Evolutionary conservation across 2,329 filamentous ascomycete species (phyloP), one percentile per base, ranked within the genome.

Genomic region (Metarhizium guizhouense): DNA sequence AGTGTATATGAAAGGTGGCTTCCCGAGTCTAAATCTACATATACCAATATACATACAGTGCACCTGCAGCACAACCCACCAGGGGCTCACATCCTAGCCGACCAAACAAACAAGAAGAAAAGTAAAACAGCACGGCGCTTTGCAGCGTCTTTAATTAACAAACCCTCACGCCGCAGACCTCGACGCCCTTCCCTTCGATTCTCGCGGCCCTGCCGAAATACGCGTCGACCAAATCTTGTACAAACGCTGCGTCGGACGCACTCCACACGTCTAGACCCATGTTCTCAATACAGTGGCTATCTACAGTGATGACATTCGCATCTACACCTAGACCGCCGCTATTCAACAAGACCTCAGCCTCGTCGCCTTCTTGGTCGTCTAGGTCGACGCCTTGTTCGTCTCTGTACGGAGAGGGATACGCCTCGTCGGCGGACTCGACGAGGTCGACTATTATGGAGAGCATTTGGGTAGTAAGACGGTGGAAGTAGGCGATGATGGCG

Each of bases 241-340:
- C 79, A 64, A 92, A 93, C 3, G 74, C 74, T n/a, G 80, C 81
- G 66, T 93, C 89, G 16, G 75, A 75, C 36, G 79, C 75, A 65
- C 86, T 91, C 88, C 88, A 94, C 1, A 85, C 77, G 63, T 94
- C 89, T 20, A 94, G 76, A 0, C 89, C 89, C 83, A 93, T 87
- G 49, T 78, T 75, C 57, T 82, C 79, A 52, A 93, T 68, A 54
- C 87, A 83, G 30, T 84, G 83, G 60, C 80, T 82, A 59, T 79
- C 80, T 25, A 93, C 73, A 13, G 77, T 74, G 51, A 88, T 70
- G 51, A 67, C 42, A 72, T 63, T 67, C 16, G 67, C 64, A 5
- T 72, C 72, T 13, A 71, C 68, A 5, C 73, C 73, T 10, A 63
- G 64, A 4, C 54, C 38, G 45, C 55, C 51, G 56, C 58, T 43